Evolutionary conservation across 352 stramenopile genomes (phyloP).

Genomic region (Elongisporangium undulatum): DNA sequence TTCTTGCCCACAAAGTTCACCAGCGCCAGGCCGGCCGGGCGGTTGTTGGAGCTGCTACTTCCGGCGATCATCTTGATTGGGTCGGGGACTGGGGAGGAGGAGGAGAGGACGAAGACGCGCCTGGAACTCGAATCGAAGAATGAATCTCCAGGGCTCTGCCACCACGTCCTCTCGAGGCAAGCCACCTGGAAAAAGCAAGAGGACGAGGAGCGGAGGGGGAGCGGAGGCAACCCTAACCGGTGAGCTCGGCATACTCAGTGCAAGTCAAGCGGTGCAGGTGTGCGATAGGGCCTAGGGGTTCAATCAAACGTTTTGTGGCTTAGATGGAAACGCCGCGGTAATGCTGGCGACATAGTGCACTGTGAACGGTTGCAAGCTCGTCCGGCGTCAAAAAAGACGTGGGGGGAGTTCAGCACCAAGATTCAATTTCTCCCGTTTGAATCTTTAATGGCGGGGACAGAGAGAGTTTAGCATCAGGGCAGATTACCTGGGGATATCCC

Average conservation of each 20-base stretch:
- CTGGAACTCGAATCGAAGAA: slow-evolving; percentile 37
- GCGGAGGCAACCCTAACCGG: not conserved
- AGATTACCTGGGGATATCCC: not conserved
- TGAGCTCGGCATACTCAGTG: not conserved
- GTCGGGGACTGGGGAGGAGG: slow-evolving; percentile 1
- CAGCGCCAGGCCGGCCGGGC: slow-evolving; percentile 18
- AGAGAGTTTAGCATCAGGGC: not conserved
- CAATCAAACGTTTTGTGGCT: slow-evolving; percentile 14
- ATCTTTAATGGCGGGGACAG: not conserved
- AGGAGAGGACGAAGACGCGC: slow-evolving; percentile 5
- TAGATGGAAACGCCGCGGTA: not conserved
- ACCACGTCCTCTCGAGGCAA: not conserved
- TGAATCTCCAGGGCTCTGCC: slow-evolving; percentile 11
- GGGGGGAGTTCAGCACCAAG: not conserved
- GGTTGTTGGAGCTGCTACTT: slow-evolving; percentile 5
- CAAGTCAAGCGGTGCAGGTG: slow-evolving; percentile 2
- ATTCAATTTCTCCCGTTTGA: not conserved
- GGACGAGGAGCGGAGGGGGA: not conserved
- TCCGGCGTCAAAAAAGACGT: not conserved
- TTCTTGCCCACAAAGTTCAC: slow-evolving; percentile 17
- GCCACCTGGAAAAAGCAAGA: not conserved
- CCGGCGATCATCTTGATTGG: slow-evolving; percentile 10
- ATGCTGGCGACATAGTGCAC: not conserved
- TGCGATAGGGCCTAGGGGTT: slow-evolving; percentile 2
- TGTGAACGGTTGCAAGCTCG: not conserved